Percentiles rank a stretch among this genome's conserved stretches.
Conservation (phyloP, 1,284 basidiomycete genomes). For the Entoloma clypeatum region DNA sequence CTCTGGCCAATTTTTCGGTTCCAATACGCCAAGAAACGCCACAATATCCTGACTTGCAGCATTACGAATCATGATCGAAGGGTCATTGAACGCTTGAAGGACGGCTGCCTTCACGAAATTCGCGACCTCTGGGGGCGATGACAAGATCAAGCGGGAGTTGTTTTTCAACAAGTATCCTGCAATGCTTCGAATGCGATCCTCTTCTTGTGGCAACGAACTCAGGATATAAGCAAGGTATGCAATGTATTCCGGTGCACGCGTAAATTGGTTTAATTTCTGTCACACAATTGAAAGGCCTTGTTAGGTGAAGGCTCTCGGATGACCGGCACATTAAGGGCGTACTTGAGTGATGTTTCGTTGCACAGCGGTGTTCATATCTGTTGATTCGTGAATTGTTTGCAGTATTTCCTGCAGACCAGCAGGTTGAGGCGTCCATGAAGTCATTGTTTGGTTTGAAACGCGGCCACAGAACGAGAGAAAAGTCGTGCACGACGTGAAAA, state of each 20-base stretch:
- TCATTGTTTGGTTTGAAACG: slow-evolving; percentile 35
- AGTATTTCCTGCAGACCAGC: slow-evolving; percentile 81
- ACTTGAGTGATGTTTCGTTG: slow-evolving; percentile 78
- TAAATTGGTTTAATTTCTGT: slow-evolving; percentile 88
- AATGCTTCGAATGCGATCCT: slow-evolving; percentile 89
- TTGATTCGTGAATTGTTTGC: slow-evolving; percentile 81
- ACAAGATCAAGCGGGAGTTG: slow-evolving; percentile 73
- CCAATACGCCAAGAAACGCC: slow-evolving; percentile 78
- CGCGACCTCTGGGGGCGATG: slow-evolving; percentile 62
- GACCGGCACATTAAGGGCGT: slow-evolving; percentile 26
- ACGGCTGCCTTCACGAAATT: slow-evolving; percentile 83
- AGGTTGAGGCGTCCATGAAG: slow-evolving; percentile 70
- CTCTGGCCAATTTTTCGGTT: slow-evolving; percentile 90
- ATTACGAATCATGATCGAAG: slow-evolving; percentile 82
- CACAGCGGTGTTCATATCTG: slow-evolving; percentile 65
- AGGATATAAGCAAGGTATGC: slow-evolving; percentile 96
- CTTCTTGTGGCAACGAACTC: slow-evolving; percentile 75
- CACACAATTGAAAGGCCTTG: slow-evolving; percentile 22
- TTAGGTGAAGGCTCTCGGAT: slow-evolving; percentile 14
- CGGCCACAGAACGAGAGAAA: slow-evolving; percentile 24
- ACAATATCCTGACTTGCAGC: slow-evolving; percentile 91
- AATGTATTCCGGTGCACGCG: slow-evolving; percentile 89
- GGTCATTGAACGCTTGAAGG: slow-evolving; percentile 77
- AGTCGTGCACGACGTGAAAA: slow-evolving; percentile 19
- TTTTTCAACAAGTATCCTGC: slow-evolving; percentile 98